Evolutionary conservation across 176 grass and related monocot species (phyloP), one percentile per base, ranked within the genome.

Genomic region (Carex kokanica): DNA sequence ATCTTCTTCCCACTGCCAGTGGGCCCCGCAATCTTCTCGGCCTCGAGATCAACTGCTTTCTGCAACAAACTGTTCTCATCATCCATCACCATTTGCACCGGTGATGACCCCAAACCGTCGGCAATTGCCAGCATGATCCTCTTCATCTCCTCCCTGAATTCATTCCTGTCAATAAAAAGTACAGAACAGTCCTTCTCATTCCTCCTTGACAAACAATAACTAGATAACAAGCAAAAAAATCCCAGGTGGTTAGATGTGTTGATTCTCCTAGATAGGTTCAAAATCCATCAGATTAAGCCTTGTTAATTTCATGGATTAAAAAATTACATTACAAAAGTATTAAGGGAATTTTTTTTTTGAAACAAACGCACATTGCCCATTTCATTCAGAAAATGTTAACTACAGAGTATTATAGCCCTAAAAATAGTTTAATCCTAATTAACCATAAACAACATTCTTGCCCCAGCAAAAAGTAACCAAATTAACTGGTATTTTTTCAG

Each of bases 111-210:
- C n/a, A 98, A 88, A 2, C 92, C 95, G 27, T 98, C 90, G 40
- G 95, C 95, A 75, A 98, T 88, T 72, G 92, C 92, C 73, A 98
- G 92, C 90, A 98, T 94, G 83, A 93, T 94, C 86, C 84, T 86
- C 62, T 91, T 92, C 90, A 98, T 94, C 92, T 98, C 90, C 85
- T 81, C 83, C 56, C 81, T 67, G 31, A 82, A 82, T 52, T 82
- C 80, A 51, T 82, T 13, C 80, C 80, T 82, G 60, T 43, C 43
- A 74, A 25, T n/a, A 25, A 3, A 23, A 74, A 77, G 5, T 29
- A 54, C 23, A 77, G 54, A 77, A 16, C 49, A 77, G 10, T 20
- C 29, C 3, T 77, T 24, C 41, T 5, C 3, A 2, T 2, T 32
- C 31, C 31, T 38, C 3, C 5, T 38, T 43, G 5, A 71, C 7